Evolutionary conservation across 768 basidiomycete species (phyloP), one percentile per base, ranked within the genome.

Genomic region (Hygrophoropsis aurantiaca): DNA sequence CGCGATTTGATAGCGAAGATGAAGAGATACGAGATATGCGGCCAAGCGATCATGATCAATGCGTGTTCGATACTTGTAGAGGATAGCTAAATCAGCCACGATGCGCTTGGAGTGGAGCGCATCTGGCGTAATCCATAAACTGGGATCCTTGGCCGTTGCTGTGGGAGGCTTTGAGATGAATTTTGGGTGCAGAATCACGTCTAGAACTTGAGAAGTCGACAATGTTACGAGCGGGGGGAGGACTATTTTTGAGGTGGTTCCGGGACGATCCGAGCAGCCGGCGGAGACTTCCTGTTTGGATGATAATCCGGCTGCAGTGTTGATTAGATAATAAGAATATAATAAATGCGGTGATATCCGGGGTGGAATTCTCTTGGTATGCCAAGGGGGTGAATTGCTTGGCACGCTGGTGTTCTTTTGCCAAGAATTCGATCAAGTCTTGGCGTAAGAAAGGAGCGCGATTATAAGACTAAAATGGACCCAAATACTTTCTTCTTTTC

Each of bases 261-360:
- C 44, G 41, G 26, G n/a, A 32, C 20, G 16, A 21, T 9, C 46
- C 46, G 43, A 10, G 30, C n/a, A 7, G 11, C 37, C 18, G 18
- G 21, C 16, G 16, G 18, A 7, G 18, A 6, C 21, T 23, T 23
- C 37, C 37, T 39, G 16, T 7, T 39, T 23, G 6, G 16, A 11
- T 7, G 7, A 18, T 18, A 11, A n/a, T 7, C 37, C 18, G 16
- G 16, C 45, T 42, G 23, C 19, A 15, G 10, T 34, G 16, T 19
- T 13, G 35, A 5, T 35, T 30, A 30, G 27, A 30, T 30, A 30
- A 30, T 30, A 24, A 3, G 16, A 4, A 6, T 16, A 40, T 18
- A 44, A 37, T 37, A 24, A 15, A 26, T 3, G 26, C 50, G 50
- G 50, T 24, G 35, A 51, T 51, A 46, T 48, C 50, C 50, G 50